Evolutionary conservation across 2,329 filamentous ascomycete genomes (phyloP).

Genomic region (Penicillium vulpinum): DNA sequence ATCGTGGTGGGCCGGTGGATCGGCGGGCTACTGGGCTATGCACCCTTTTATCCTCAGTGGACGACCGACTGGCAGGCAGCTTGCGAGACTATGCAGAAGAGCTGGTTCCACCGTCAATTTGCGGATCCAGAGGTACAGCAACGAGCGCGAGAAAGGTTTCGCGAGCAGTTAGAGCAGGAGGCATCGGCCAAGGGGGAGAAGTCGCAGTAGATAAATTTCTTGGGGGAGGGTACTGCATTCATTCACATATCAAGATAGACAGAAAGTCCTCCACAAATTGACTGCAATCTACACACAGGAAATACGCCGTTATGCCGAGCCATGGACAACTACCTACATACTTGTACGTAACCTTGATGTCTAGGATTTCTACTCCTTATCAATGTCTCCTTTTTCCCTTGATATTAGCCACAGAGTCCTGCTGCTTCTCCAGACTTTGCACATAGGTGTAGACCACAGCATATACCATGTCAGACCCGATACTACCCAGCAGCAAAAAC

Average conservation of each 20-base stretch:
- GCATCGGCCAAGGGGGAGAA: background rate
- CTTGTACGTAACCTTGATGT: background rate
- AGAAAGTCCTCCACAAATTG: background rate
- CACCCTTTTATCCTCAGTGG: background rate
- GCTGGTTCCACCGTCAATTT: background rate
- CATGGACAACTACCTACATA: background rate
- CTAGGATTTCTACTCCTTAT: background rate
- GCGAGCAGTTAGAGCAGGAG: background rate
- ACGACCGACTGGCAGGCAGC: background rate
- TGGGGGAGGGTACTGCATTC: background rate
- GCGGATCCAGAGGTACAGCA: background rate
- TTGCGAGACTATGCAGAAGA: background rate
- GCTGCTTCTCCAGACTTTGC: background rate
- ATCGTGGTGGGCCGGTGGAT: conserved; percentile 3
- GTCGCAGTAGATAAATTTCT: background rate
- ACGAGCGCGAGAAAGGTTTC: background rate
- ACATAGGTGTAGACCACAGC: background rate
- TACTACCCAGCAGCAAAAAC: background rate
- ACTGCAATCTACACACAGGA: background rate
- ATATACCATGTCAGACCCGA: background rate
- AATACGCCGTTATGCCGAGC: background rate
- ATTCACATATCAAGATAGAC: background rate
- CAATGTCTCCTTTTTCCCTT: background rate
- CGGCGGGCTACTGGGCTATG: background rate
- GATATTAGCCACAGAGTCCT: background rate